Evolutionary conservation across 371 early-diverging fungal genomes (phyloP), one percentile per base, ranked within the genome.

Genomic region (Capillidium heterosporum): DNA sequence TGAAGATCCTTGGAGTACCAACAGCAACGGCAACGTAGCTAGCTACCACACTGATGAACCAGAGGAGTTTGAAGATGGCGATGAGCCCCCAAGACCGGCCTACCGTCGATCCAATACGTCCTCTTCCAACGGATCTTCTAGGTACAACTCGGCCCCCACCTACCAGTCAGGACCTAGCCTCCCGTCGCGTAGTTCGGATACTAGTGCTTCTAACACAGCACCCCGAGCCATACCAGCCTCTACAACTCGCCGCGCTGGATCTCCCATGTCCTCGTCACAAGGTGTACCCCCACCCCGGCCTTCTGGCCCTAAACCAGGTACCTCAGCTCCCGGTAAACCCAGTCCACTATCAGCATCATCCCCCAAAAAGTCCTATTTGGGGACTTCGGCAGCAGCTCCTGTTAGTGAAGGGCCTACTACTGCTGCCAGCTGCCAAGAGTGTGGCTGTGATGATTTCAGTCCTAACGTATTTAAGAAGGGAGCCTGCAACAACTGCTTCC

Each of bases 401-500:
- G 26, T 21, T 29, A n/a, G n/a, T 13, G 10, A 8, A n/a, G 19
- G 21, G 13, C 21, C 21, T n/a, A 7, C 7, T 21, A 7, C 21
- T 19, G 7, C 7, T 44, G n/a, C 10, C 13, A 40, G 39, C n/a
- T 76, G 74, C 48, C 55, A 55, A n/a, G 69, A 67, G 35, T 84
- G 85, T 58, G 82, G 78, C 10, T 85, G 85, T 65, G 60, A 69
- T 15, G 83, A 81, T 49, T 85, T 71, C 63, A 60, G 67, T 32
- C 65, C 78, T 26, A 79, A 84, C 67, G 71, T 78, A 23, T 85
- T 85, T 66, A 78, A 80, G 63, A 73, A 70, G 50, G 74, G 73
- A 11, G 67, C 68, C 23, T 78, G 86, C 61, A 80, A 71, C 51
- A 81, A 75, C 57, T 84, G 84, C 65, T 82, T 76, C 68, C 84